Evolutionary conservation across 345 rosid genomes (phyloP), one percentile per base, ranked within the genome.

Genomic region (Euphorbia pulcherrima): DNA sequence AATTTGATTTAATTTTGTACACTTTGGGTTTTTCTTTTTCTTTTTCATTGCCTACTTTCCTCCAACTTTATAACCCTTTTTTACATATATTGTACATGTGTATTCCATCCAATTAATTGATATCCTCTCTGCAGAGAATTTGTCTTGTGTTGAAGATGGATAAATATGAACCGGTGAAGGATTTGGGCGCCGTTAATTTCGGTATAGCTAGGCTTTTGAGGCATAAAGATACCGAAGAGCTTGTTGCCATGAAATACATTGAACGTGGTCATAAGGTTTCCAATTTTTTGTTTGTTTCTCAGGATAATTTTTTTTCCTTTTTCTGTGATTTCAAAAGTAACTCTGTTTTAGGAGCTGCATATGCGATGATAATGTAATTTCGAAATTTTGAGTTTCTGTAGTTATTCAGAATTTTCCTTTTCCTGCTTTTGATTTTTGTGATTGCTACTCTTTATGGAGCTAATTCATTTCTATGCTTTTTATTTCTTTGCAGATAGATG

Each of bases 171-270:
- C 75, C 82, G 62, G 90, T 92, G 28, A 88, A 89, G 80, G 88
- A 92, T 82, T 74, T 92, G 73, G 97, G 97, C 68, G 77, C 89
- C 64, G 96, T 96, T 13, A 92, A 92, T 79, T 90, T 92, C 51
- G 96, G 96, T 21, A 90, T 92, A 46, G 94, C 98, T 54, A 85
- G 95, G 72, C 96, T 92, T 37, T 24, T 92, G 65, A 77, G 83
- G 71, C 86, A 90, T 73, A 92, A 85, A 75, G 92, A 92, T 14
- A 89, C 96, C 33, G 79, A 83, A 44, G 90, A 89, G 70, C 94
- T 89, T n/a, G 90, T 92, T 64, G 96, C 97, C 66, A 86, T 92
- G 90, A 92, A 92, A 79, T 92, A 86, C 81, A 92, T 89, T 70
- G 94, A 92, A 74, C 80, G 98, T 65, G 98, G 97, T 53, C 85